Evolutionary conservation across 306 rosid genomes (phyloP), one percentile per base, ranked within the genome.

Genomic region (Argentina anserina): DNA sequence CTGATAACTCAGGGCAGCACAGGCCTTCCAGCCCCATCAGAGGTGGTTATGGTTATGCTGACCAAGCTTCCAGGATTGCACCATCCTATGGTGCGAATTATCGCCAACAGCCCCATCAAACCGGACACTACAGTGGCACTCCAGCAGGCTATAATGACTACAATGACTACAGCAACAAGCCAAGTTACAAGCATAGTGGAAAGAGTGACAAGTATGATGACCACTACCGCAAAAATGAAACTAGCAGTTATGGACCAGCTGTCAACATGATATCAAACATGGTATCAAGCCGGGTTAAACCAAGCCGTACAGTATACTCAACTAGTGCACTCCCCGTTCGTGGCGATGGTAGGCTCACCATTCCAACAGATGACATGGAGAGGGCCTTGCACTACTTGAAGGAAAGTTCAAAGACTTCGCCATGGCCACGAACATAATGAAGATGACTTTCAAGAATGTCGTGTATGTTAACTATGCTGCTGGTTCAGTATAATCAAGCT

Each of bases 291-390:
- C 65, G 70, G 67, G 41, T 3, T 33, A 79, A 52, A 59, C 74
- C 85, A 17, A 78, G 61, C 39, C 26, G 31, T 23, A 10, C 80
- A 28, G n/a, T n/a, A 21, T 71, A 83, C 82, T 43, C 47, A 2
- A 0, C 29, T 11, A 18, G 53, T 70, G 8, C 36, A 10, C 53
- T 67, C 6, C 77, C 82, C 1, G 73, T 69, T 75, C 79, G 53
- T 2, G 75, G 49, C 18, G 87, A 81, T 58, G 68, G 65, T 21
- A 81, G 20, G 5, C 73, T 88, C 20, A 80, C 81, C 34, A 29
- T 28, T 61, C 80, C 96, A 6, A 88, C 74, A 33, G 58, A 60
- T 67, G 85, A 90, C 34, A 78, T 70, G 52, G 79, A 52, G 21
- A 80, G 50, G 58, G 81, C 75, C 23, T 39, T 79, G 76, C 78